Evolutionary conservation across 2,329 filamentous ascomycete genomes (phyloP).

Genomic region (Coccinonectria pachysandricola): DNA sequence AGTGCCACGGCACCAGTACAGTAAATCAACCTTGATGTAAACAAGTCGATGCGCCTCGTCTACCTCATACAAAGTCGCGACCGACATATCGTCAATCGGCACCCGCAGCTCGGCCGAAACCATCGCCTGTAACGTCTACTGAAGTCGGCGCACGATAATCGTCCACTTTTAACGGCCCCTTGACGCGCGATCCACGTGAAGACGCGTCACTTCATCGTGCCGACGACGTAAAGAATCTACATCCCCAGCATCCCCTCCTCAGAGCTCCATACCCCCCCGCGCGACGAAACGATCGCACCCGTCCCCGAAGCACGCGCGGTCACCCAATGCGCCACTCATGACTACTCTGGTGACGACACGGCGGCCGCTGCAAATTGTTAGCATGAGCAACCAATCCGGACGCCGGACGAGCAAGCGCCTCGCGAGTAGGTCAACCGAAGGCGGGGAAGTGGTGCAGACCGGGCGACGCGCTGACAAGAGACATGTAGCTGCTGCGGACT

Average conservation of each 20-base stretch:
- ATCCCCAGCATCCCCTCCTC: conserved; percentile 9
- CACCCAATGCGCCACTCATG: conserved; percentile 47
- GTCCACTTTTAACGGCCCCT: too few relatives aligned
- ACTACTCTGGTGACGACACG: conserved; percentile 58
- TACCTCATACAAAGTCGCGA: conserved; percentile 17
- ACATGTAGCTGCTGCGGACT: conserved; percentile 31
- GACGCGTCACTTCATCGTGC: conserved; percentile 1
- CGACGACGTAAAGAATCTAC: conserved; percentile 13
- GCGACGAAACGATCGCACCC: conserved; percentile 8
- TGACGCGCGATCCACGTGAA: background rate
- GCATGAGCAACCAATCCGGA: conserved; percentile 56
- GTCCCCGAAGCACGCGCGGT: conserved; percentile 15
- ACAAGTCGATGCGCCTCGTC: conserved; percentile 19
- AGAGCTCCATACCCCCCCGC: conserved; percentile 5
- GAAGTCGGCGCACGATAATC: too few relatives aligned
- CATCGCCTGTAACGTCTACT: too few relatives aligned
- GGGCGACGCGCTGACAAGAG: conserved; percentile 9
- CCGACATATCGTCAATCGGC: conserved; percentile 11
- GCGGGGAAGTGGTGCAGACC: conserved; percentile 5
- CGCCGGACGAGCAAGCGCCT: conserved; percentile 54
- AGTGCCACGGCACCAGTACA: conserved; percentile 8
- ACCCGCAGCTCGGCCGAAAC: conserved; percentile 6
- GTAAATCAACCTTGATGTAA: conserved; percentile 20
- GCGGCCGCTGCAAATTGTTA: conserved; percentile 55
- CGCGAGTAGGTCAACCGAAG: conserved; percentile 39